Conservation (phyloP, 768 basidiomycete species). For the Lentinus brumalis region DNA sequence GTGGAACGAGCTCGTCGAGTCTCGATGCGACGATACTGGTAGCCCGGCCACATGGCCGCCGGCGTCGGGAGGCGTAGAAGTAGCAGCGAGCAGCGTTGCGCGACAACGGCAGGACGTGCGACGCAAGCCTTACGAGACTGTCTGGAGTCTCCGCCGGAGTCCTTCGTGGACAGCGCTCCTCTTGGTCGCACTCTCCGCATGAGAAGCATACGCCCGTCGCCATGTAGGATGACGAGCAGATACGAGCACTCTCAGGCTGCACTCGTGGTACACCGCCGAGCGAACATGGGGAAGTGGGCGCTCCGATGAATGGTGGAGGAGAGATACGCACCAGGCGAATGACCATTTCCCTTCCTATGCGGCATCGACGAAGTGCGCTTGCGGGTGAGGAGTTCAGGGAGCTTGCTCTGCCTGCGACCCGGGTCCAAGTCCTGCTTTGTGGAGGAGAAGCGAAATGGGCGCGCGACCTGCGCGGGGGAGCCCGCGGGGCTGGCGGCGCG, state of each 20-base stretch:
- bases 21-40: too few species aligned
- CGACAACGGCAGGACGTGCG: too few species aligned
- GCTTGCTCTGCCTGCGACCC: constrained; percentile 14
- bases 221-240: neutral
- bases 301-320: neutral
- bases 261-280: neutral
- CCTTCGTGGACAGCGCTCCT: too few species aligned
- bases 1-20: too few species aligned
- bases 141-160: too few species aligned
- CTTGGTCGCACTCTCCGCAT: neutral
- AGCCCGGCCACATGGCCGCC: too few species aligned
- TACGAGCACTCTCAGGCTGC: neutral
- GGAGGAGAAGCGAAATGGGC: constrained; percentile 8
- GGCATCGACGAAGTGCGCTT: constrained; percentile 20
- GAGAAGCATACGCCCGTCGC: neutral
- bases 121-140: too few species aligned
- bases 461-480: constrained; percentile 9
- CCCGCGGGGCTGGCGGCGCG: constrained; percentile 7
- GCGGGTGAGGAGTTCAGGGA: constrained; percentile 23
- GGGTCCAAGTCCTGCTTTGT: constrained; percentile 11
- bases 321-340: constrained; percentile 8
- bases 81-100: too few species aligned
- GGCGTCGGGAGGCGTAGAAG: too few species aligned
- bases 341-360: constrained; percentile 12
- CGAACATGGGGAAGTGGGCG: neutral